Base-by-base conservation (phyloP, 192 early-diverging fungal genomes). In the Tieghemiomyces parasiticus region DNA sequence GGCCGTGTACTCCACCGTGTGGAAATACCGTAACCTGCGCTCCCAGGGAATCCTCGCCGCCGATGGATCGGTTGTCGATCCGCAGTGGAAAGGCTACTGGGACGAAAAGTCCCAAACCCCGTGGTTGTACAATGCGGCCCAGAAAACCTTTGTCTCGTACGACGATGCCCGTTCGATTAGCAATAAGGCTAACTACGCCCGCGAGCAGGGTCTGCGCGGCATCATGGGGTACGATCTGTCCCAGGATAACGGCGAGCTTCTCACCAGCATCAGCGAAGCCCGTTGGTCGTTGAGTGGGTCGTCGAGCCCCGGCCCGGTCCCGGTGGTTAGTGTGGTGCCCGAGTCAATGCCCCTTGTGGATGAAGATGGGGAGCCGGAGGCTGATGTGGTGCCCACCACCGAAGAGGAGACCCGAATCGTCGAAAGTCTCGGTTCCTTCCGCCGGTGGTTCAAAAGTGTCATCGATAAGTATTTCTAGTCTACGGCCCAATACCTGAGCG, bases 131-230 rank as follows among this genome's bases (percentile, higher is more conserved):
- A 85, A 85, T 50, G 63, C 71, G 3, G 62, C 61, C 1, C 81
- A 74, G 1, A 74, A 59, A n/a, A 64, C 70, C 45, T 85, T 82
- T 63, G 75, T 90, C 45, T 82, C 83, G 0, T 90, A 88, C 64
- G 84, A 88, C 62, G 81, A 86, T 51, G 71, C 73, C 30, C 55
- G 71, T 6, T 82, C 81, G 12, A 58, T 87, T 35, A 67, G 55
- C 38, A 49, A 65, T 33, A 87, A 87, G 67, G 71, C 74, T 0
- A 61, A 75, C 54, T 83, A 79, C 69, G 81, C 80, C 14, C 64
- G 60, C 20, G 63, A 68, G 13, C 68, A 79, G 49, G 72, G 72
- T 8, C 63, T 89, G 14, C 76, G 69, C 22, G 85, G 85, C 3
- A 59, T 74, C 30, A 85, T 87, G 83, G 59, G 83, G 22, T 87